Evolutionary conservation across 768 basidiomycete species (phyloP).

Genomic region (Russula lepida): DNA sequence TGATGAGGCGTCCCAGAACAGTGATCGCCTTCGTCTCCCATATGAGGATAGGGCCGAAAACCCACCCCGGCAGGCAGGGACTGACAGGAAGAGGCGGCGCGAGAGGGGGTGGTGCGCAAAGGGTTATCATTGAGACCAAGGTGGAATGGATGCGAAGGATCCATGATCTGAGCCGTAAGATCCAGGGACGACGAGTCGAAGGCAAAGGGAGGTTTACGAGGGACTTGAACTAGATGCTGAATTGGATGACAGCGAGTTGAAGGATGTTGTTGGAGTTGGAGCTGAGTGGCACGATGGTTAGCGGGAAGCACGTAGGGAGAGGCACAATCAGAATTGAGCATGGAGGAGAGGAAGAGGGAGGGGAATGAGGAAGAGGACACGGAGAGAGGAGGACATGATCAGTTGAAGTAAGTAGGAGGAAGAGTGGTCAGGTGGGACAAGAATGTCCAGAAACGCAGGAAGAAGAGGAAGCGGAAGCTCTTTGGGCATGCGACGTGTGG

Average conservation of each 20-base stretch:
- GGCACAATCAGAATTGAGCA: neutral
- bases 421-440: constrained; percentile 12
- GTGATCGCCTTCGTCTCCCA: neutral
- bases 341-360: neutral
- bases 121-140: neutral
- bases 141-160: neutral
- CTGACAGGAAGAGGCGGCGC: neutral
- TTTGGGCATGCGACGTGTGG: constrained; percentile 3
- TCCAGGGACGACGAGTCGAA: neutral
- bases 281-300: neutral
- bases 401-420: constrained; percentile 11
- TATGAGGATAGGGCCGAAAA: neutral
- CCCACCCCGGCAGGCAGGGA: neutral
- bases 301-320: neutral
- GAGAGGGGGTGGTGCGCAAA: neutral
- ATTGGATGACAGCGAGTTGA: neutral
- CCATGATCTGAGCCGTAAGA: neutral
- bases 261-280: neutral
- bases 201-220: neutral
- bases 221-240: neutral
- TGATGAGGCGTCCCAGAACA: constrained; percentile 1
- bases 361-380: neutral
- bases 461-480: neutral
- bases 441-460: constrained; percentile 10
- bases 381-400: neutral